Evolutionary conservation across 768 basidiomycete genomes (phyloP), one percentile per base, ranked within the genome.

Genomic region (Hydnum rufescens): DNA sequence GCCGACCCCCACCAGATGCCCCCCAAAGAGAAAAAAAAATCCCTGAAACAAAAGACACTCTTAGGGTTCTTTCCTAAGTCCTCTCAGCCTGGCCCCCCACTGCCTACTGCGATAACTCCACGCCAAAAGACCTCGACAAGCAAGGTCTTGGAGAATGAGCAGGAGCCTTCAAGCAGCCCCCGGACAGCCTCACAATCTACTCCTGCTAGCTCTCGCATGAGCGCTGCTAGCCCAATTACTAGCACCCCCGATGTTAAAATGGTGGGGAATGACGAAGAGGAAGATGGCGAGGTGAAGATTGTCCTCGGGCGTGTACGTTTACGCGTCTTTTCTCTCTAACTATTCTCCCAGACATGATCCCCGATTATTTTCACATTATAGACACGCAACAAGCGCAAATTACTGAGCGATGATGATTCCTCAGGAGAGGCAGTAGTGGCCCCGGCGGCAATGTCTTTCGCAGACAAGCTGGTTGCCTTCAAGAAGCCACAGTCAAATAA

Each of bases 401-500:
- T 48, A n/a, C 23, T 28, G 26, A 25, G 13, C 26, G n/a, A 48
- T 16, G 52, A 51, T 4, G 57, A 54, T 32, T 42, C 42, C 16
- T 53, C 48, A 16, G 32, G 39, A 22, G 55, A 56, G 26, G 46
- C 25, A 25, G 49, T 55, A 31, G 31, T 51, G 31, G 32, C 34
- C 8, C 26, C 18, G 5, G n/a, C 36, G 16, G 23, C 48, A 1
- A 42, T 5, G 19, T 16, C 34, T n/a, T 59, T 59, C 39, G 52
- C 54, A 39, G 18, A 55, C 5, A 53, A 54, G 42, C 52, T 59
- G 8, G 31, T 49, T 13, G 32, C 42, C 29, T 59, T 56, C 42
- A 58, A 56, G 42, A 54, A 54, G 32, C 58, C 55, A 16, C 44
- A 26, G 26, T 8, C n/a, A n/a, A n/a, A n/a, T n/a, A n/a, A n/a